Percentiles rank a stretch among this genome's conserved stretches.
phyloP scores from a whole-genome alignment of 495 filamentous ascomycete genomes.

The Acidomyces sp. region DNA sequence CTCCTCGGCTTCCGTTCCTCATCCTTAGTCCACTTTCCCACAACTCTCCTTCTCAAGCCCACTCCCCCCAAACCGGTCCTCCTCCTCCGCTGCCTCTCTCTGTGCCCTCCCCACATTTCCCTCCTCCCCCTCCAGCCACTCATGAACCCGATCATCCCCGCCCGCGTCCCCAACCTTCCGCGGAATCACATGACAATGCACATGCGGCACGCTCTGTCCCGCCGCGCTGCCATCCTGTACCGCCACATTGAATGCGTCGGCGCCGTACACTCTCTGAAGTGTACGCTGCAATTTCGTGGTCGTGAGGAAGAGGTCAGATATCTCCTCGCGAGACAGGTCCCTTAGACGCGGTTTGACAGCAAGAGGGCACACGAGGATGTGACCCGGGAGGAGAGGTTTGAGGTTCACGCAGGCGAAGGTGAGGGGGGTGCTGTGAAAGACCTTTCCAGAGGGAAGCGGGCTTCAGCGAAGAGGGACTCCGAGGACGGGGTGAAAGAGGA shows the following conservation, averaged over 20 bases:
- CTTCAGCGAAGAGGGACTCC: slow-evolving; percentile 5
- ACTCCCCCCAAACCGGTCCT: no score
- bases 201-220: slow-evolving; percentile 80
- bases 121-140: slow-evolving; percentile 68
- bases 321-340: slow-evolving; percentile 59
- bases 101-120: slow-evolving; percentile 60
- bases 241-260: slow-evolving; percentile 75
- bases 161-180: slow-evolving; percentile 47
- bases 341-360: slow-evolving; percentile 54
- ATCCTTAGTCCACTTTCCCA: slow-evolving; percentile 52
- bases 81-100: slow-evolving; percentile 21
- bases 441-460: slow-evolving; percentile 42
- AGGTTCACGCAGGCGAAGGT: slow-evolving; percentile 85
- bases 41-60: no score
- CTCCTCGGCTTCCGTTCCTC: slow-evolving; percentile 52
- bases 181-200: slow-evolving; percentile 91
- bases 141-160: slow-evolving; percentile 57
- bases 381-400: slow-evolving; percentile 85
- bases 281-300: slow-evolving; percentile 71
- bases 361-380: slow-evolving; percentile 69
- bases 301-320: slow-evolving; percentile 71
- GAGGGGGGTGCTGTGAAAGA: slow-evolving; percentile 70
- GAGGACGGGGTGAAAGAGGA: background rate
- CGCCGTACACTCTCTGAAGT: slow-evolving; percentile 65
- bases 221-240: slow-evolving; percentile 82